Evolutionary conservation across 495 filamentous ascomycete species (phyloP), one percentile per base, ranked within the genome.

Genomic region (Aspergillus baeticus): DNA sequence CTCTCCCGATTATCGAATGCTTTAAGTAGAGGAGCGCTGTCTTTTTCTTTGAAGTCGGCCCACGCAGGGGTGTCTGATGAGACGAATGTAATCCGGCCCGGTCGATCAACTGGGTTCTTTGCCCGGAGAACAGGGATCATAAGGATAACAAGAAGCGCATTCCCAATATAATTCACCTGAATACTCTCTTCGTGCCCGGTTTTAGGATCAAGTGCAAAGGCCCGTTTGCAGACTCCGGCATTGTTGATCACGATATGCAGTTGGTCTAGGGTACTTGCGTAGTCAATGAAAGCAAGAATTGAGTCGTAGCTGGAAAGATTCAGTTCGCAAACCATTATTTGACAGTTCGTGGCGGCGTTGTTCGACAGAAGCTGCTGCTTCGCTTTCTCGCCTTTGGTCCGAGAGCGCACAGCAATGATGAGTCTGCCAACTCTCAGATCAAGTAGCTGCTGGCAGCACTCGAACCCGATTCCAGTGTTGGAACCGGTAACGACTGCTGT

Each of bases 181-280:
- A 74, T 52, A 26, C 35, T 63, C 20, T 56, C 44, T 43, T 65
- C 60, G 41, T 84, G 78, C 7, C 77, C 77, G 6, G 80, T 83
- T 5, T 35, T 54, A 0, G 59, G 37, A 13, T 63, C 63, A 0
- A 46, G 60, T 5, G 61, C 51, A 48, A 73, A 78, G 6, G 56
- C 60, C 3, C 67, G 15, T 15, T 67, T 67, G n/a, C 29, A 31
- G 8, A 79, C 5, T 5, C 80, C 83, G 8, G 80, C 80, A 60
- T 85, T 85, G 37, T 84, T 73, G 20, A 84, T 69, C 13, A 67
- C 75, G 8, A 80, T 71, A 54, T 85, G 77, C 2, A 85, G 51
- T 0, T 77, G 63, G 5, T 58, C 6, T 0, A 81, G 64, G 10
- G 68, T 54, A 58, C 60, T 67, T 10, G 58, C 61, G 6, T 62